Conservation (phyloP, 768 basidiomycete species). For the Mycena sanguinolenta region DNA sequence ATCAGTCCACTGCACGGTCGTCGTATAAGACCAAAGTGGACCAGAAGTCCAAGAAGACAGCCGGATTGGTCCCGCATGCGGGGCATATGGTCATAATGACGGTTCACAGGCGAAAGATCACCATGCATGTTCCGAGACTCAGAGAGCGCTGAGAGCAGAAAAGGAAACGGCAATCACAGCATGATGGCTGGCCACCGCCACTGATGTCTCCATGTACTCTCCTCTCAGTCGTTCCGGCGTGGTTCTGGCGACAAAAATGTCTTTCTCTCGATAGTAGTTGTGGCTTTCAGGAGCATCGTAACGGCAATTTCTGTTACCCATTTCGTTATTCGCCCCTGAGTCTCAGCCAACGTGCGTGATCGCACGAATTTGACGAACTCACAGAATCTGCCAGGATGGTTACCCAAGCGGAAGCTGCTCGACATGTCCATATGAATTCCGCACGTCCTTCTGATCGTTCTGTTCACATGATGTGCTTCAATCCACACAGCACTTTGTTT, state of each 20-base stretch:
- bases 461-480: background rate
- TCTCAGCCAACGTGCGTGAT: no score
- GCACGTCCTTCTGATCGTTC: background rate
- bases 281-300: background rate
- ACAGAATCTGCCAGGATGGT: background rate
- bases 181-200: background rate
- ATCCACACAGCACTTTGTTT: background rate
- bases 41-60: background rate
- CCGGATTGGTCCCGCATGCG: background rate
- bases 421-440: background rate
- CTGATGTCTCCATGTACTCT: background rate
- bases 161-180: background rate
- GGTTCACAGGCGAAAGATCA: background rate
- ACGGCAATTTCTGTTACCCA: background rate
- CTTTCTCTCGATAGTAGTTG: no score
- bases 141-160: background rate
- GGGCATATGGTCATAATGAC: constrained; percentile 5
- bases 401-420: background rate
- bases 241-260: background rate
- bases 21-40: background rate
- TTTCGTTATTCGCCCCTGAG: background rate
- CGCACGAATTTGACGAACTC: background rate
- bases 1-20: no score
- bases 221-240: background rate
- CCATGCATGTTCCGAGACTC: background rate